These are phyloP conservation scores for Mucor irregularis DNA, from an alignment of 371 early-diverging fungal species.

Conservation along the genomic window DNA sequence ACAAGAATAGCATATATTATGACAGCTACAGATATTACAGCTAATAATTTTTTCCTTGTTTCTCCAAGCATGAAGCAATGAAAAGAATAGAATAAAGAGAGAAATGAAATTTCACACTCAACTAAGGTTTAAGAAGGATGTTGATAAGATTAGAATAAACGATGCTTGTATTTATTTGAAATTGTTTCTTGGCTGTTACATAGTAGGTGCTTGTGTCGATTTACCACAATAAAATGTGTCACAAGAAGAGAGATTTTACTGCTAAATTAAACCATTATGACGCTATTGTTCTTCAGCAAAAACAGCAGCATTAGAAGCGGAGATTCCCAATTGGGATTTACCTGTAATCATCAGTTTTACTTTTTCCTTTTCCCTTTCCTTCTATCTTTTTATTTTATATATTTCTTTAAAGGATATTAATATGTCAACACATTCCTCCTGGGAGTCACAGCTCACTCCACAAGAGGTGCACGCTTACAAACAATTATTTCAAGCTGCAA, in stretches of 20 bases:
- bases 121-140: no score
- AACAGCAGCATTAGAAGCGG: neutral
- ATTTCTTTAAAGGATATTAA: no score
- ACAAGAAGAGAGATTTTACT: neutral
- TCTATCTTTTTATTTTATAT: slow-evolving; percentile 5
- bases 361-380: slow-evolving; percentile 1
- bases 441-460: slow-evolving; percentile 46
- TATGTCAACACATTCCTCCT: slow-evolving; percentile 16
- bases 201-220: no score
- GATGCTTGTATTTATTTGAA: no score
- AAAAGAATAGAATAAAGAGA: no score
- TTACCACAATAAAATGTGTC: neutral
- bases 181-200: no score
- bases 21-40: neutral
- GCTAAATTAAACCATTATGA: neutral
- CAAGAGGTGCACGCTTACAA: slow-evolving; percentile 66
- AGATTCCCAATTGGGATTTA: neutral
- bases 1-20: neutral
- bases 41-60: no score
- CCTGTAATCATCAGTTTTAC: neutral
- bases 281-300: neutral
- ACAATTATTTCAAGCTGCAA: slow-evolving; percentile 63
- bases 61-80: no score
- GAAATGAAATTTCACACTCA: no score
- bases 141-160: no score